Evolutionary conservation across 495 filamentous ascomycete genomes (phyloP).

Genomic region (Cryomyces minteri): DNA sequence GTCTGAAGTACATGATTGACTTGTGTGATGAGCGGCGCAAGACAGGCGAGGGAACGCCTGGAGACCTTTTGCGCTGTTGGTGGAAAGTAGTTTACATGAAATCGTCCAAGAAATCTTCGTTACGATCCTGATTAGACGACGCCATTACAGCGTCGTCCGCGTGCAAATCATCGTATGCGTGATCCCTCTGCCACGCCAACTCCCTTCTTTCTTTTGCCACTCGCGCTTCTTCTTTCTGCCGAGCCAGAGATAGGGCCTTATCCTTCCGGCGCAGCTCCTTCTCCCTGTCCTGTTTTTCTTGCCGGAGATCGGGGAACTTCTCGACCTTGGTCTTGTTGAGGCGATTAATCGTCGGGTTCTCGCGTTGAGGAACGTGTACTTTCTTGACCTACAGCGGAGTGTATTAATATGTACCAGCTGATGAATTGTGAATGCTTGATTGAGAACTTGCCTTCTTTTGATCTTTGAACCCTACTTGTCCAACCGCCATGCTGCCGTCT

Average conservation of each 20-base stretch:
- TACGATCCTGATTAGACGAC: slow-evolving; percentile 49
- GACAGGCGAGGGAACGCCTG: no score
- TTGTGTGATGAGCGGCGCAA: no score
- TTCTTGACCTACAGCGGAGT: slow-evolving; percentile 42
- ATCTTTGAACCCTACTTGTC: slow-evolving; percentile 91
- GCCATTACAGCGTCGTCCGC: slow-evolving; percentile 44
- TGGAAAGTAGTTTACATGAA: slow-evolving; percentile 37
- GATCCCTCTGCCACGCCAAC: slow-evolving; percentile 83
- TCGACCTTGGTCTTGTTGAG: slow-evolving; percentile 90
- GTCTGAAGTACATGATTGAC: no score
- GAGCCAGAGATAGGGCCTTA: not conserved
- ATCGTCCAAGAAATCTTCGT: slow-evolving; percentile 45
- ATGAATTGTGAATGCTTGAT: not conserved
- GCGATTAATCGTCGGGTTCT: slow-evolving; percentile 83
- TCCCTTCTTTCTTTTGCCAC: slow-evolving; percentile 63
- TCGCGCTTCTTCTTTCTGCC: slow-evolving; percentile 66
- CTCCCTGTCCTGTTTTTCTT: slow-evolving; percentile 59
- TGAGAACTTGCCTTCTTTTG: slow-evolving; percentile 32
- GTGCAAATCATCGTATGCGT: slow-evolving; percentile 81
- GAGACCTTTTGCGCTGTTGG: no score
- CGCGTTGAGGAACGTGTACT: slow-evolving; percentile 53
- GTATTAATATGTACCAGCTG: not conserved
- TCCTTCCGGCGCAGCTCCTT: slow-evolving; percentile 28
- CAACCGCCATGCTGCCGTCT: slow-evolving; percentile 86
- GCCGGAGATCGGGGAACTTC: slow-evolving; percentile 59